These are phyloP conservation scores for Nitzschia putrida DNA, from an alignment of 108 stramenopile genomes.

Conservation along the genomic window DNA sequence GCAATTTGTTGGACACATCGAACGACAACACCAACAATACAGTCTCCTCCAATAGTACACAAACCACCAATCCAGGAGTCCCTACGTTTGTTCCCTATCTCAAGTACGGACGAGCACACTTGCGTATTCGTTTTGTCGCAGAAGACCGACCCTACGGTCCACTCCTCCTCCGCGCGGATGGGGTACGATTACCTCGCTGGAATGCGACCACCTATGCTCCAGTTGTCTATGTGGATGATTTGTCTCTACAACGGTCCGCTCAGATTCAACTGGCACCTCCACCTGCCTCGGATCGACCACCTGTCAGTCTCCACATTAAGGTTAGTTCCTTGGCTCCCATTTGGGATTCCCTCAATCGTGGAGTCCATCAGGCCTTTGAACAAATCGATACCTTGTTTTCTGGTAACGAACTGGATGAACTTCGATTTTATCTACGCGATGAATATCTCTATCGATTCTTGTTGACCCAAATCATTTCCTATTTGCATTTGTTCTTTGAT, in stretches of 20 bases:
- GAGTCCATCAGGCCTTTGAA: constrained; percentile 30
- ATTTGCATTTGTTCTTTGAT: constrained; percentile 47
- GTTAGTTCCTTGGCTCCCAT: constrained; percentile 37
- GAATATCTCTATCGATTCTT: constrained; percentile 51
- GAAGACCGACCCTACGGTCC: constrained; percentile 37
- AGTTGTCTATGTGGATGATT: constrained; percentile 48
- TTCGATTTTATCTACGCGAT: constrained; percentile 48
- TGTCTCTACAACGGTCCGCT: constrained; percentile 36
- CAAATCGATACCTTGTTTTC: constrained; percentile 14
- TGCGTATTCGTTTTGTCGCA: constrained; percentile 47
- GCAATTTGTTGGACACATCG: constrained; percentile 21
- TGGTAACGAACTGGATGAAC: constrained; percentile 49
- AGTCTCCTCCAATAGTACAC: too few relatives aligned
- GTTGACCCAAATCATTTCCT: constrained; percentile 46
- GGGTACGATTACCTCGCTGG: constrained; percentile 21
- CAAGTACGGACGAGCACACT: constrained; percentile 41
- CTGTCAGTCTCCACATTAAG: constrained; percentile 38
- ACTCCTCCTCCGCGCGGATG: constrained; percentile 34
- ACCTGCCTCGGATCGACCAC: constrained; percentile 42
- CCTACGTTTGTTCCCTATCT: constrained; percentile 38
- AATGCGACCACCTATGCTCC: constrained; percentile 40
- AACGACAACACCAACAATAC: constrained; percentile 5
- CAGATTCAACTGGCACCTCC: constrained; percentile 40
- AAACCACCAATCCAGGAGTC: neutral
- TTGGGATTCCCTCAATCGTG: constrained; percentile 39